These are phyloP conservation scores for Blepharisma japonicum DNA, from an alignment of 73 alveolate species.

Conservation along the genomic window DNA sequence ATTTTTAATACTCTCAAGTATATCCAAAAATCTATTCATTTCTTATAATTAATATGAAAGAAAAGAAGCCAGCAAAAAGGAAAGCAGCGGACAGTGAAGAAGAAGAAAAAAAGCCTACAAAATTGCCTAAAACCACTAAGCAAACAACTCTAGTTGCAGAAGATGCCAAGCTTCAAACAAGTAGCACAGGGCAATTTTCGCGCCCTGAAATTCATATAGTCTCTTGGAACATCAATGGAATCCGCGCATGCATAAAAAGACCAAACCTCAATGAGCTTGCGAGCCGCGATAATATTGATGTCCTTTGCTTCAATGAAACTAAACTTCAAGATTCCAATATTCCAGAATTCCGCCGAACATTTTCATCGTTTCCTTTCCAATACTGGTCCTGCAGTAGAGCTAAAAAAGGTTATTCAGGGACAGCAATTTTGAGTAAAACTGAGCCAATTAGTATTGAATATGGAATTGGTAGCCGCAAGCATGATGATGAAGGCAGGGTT, in stretches of 20 bases:
- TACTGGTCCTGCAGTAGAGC: constrained; percentile 78
- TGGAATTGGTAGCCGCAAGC: constrained; percentile 67
- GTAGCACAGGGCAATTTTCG: constrained; percentile 41
- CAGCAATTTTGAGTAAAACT: constrained; percentile 79
- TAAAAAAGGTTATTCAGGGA: constrained; percentile 90
- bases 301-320: constrained; percentile 83
- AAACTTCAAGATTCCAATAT: constrained; percentile 63
- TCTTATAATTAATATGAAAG: too few species aligned
- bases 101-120: too few species aligned
- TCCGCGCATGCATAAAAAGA: constrained; percentile 72
- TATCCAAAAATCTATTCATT: too few species aligned
- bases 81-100: too few species aligned
- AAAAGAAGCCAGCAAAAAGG: too few species aligned
- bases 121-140: too few species aligned
- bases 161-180: too few species aligned
- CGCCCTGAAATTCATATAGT: neutral
- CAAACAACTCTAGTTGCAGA: too few species aligned
- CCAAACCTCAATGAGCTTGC: constrained; percentile 61
- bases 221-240: constrained; percentile 91
- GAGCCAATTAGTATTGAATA: constrained; percentile 70
- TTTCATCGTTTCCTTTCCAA: constrained; percentile 26
- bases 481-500: constrained; percentile 92
- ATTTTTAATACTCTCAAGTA: too few species aligned
- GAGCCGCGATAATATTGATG: constrained; percentile 56
- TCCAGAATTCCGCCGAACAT: neutral